Percentiles rank a stretch among this genome's conserved stretches.
Evolutionary conservation across 179 eudicot genomes (phyloP).

Genomic region (Nepenthes alata): DNA sequence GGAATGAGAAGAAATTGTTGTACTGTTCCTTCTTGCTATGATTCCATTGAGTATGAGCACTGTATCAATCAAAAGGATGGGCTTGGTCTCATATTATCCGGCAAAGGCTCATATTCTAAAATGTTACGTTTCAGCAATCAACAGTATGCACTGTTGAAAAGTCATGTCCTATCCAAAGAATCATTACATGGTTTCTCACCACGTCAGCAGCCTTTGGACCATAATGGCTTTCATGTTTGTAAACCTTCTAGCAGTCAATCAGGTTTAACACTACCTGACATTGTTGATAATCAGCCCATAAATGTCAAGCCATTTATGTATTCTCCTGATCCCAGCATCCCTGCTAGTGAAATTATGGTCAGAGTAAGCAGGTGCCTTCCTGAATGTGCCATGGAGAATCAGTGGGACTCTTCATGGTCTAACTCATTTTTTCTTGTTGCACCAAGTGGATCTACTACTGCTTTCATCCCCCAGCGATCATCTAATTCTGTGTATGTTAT

Average conservation of each 20-base stretch:
- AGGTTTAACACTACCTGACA: neutral
- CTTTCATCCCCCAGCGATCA: constrained; percentile 68
- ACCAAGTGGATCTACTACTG: constrained; percentile 76
- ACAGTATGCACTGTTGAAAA: constrained; percentile 19
- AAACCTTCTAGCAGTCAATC: constrained; percentile 8
- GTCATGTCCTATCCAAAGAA: constrained; percentile 24
- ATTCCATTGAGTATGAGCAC: constrained; percentile 38
- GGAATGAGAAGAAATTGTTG: constrained; percentile 42
- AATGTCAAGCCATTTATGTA: constrained; percentile 67
- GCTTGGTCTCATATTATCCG: constrained; percentile 47
- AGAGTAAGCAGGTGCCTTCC: constrained; percentile 45
- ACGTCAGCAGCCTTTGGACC: constrained; percentile 13
- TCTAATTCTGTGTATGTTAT: constrained; percentile 42
- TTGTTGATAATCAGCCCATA: constrained; percentile 15
- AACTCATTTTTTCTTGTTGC: constrained; percentile 75
- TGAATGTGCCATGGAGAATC: constrained; percentile 24
- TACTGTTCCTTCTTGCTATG: constrained; percentile 71
- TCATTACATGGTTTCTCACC: constrained; percentile 12
- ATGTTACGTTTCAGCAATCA: constrained; percentile 16
- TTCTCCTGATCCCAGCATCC: constrained; percentile 64
- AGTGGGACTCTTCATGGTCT: constrained; percentile 56
- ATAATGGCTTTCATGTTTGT: constrained; percentile 13
- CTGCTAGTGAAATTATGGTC: constrained; percentile 56
- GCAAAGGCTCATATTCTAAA: constrained; percentile 19
- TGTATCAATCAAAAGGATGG: constrained; percentile 47